Conservation (phyloP, 441 rosid species). For the Populus hybrid region DNA sequence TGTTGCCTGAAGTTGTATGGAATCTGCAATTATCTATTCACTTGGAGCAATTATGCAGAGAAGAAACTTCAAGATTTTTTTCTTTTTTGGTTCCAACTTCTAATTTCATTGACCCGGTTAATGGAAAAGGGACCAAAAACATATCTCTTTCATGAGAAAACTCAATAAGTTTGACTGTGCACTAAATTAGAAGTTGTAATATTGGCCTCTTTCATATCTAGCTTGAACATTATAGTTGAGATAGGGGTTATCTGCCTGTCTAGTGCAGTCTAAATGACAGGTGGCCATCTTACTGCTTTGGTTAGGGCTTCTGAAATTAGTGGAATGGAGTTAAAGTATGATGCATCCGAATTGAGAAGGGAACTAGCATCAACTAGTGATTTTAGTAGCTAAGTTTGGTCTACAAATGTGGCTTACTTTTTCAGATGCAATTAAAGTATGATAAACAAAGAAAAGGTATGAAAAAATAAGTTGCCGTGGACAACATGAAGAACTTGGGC, state of each 20-base stretch:
- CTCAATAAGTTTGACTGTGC: not conserved
- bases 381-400: too few relatives aligned
- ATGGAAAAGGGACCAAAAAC: not conserved
- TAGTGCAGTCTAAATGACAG: not conserved
- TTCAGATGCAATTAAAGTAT: too few relatives aligned
- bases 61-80: not conserved
- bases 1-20: not conserved
- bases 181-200: not conserved
- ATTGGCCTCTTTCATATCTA: not conserved
- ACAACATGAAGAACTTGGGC: too few relatives aligned
- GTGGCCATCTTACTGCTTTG: not conserved
- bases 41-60: not conserved
- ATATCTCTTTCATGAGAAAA: not conserved
- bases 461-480: too few relatives aligned
- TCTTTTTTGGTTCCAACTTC: not conserved
- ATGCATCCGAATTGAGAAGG: not conserved
- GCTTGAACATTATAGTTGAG: not conserved
- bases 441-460: too few relatives aligned
- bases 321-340: not conserved
- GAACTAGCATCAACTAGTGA: not conserved
- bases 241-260: not conserved
- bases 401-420: too few relatives aligned
- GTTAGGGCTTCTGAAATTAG: constrained; percentile 2
- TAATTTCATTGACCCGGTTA: not conserved
- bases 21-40: not conserved